Evolutionary conservation across 2,329 filamentous ascomycete genomes (phyloP), one percentile per base, ranked within the genome.

Genomic region (Fusarium mundagurra): DNA sequence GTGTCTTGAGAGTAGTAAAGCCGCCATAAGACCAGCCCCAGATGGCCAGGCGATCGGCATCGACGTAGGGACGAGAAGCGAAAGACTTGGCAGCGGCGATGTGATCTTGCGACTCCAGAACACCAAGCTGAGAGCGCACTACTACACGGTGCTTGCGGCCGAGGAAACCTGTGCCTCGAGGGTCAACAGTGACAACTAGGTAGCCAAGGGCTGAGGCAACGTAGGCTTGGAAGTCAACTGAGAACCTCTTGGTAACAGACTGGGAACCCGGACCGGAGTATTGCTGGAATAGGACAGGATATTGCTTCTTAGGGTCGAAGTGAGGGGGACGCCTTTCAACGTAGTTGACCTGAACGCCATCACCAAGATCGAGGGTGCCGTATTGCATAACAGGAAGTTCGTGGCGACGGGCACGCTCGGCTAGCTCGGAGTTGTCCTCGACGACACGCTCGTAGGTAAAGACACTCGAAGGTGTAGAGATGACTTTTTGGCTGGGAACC

Each of bases 11-110:
- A 11, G 96, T 94, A 86, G 94, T 93, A 86, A 97, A 99, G 17
- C 96, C 96, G 66, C 96, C 96, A 80, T 96, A 99, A 72, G 94
- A 97, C 96, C 96, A 99, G 54, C 96, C 96, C 96, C 96, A 99
- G 80, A 99, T 97, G 27, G 95, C 95, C 76, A 99, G 90, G 62
- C 93, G 91, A 12, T 90, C 87, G 33, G 89, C 86, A 81, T 99
- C 97, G 20, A 98, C 92, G 82, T 99, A 98, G 20, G 88, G 83
- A 80, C 94, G 96, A 43, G 86, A 85, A 0, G 93, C 92, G 92
- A 94, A 98, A 74, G 93, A 90, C 82, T 95, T 93, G 8, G 94
- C 96, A 2, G 95, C 93, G 33, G 92, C 93, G 75, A 99, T 98
- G 82, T 99, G 96, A 82, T 98, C 96, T 44, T 90, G 87, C 1